Conservation (phyloP, 768 basidiomycete genomes). For the Russula virescens region DNA sequence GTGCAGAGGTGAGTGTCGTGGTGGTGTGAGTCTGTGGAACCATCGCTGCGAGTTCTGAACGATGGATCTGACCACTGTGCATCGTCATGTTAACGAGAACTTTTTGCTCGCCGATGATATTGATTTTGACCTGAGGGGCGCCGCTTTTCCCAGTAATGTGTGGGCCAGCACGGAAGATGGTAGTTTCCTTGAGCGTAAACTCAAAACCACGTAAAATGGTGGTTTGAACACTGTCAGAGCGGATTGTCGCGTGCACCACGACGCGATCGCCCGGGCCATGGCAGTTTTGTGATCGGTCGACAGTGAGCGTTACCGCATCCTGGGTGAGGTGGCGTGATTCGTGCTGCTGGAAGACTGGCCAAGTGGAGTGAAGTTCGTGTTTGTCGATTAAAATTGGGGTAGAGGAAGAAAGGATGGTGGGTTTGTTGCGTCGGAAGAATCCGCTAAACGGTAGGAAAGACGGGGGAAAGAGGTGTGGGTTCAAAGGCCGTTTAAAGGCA, state of each 20-base stretch:
- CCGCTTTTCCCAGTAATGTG: constrained; percentile 51
- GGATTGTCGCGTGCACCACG: constrained; percentile 61
- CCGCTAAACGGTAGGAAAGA: constrained; percentile 42
- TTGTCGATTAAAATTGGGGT: constrained; percentile 82
- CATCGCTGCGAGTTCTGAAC: constrained; percentile 64
- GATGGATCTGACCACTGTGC: constrained; percentile 64
- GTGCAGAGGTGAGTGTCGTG: constrained; percentile 72
- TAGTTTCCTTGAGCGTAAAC: constrained; percentile 70
- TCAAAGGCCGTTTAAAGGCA: neutral
- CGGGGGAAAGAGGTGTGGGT: neutral
- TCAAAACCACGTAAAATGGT: constrained; percentile 81
- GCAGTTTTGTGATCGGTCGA: constrained; percentile 71
- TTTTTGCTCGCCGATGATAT: constrained; percentile 63
- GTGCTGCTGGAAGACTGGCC: constrained; percentile 83
- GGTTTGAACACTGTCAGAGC: constrained; percentile 61
- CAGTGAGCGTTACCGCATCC: constrained; percentile 68
- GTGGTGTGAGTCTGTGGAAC: constrained; percentile 72
- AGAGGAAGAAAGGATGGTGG: constrained; percentile 58
- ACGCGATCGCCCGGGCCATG: constrained; percentile 85
- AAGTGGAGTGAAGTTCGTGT: constrained; percentile 88
- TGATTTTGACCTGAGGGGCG: constrained; percentile 49
- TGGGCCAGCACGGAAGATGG: constrained; percentile 62
- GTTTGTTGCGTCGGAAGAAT: constrained; percentile 76
- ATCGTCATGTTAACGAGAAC: constrained; percentile 67
- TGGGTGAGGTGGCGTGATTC: constrained; percentile 61